A percentile compares a stretch with the other conserved stretches of the same genome.
Evolutionary conservation across 352 stramenopile genomes (phyloP).

Genomic region (Phytopythium kandeliae): DNA sequence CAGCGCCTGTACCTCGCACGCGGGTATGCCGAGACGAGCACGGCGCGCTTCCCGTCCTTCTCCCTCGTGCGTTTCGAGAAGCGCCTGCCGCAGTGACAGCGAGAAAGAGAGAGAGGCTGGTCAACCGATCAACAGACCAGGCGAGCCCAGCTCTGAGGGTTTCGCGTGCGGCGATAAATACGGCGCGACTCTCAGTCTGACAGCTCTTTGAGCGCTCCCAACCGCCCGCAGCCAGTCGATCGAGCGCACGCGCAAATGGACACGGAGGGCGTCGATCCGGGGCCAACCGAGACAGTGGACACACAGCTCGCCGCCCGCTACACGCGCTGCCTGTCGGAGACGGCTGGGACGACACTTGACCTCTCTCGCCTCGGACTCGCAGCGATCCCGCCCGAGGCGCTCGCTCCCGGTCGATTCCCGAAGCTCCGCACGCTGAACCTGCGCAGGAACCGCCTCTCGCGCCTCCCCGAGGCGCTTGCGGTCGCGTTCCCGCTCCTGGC

Average conservation of each 20-base stretch:
- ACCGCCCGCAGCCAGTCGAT: too few species aligned
- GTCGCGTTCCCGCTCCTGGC: slow-evolving; percentile 29
- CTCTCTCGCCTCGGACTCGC: slow-evolving; percentile 36
- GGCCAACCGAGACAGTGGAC: too few species aligned
- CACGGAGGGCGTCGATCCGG: too few species aligned
- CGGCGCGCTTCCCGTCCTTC: slow-evolving; percentile 30
- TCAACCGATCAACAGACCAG: too few species aligned
- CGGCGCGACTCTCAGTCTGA: too few species aligned
- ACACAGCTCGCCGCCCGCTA: slow-evolving; percentile 12
- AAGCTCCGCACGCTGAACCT: slow-evolving; percentile 39
- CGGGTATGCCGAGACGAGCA: slow-evolving; percentile 32
- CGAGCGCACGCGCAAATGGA: too few species aligned
- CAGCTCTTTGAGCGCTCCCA: too few species aligned
- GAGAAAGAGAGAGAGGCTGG: not conserved
- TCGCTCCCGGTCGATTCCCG: slow-evolving; percentile 23
- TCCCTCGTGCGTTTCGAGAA: slow-evolving; percentile 53
- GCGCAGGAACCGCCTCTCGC: slow-evolving; percentile 29
- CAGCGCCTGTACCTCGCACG: slow-evolving; percentile 42
- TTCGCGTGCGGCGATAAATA: too few species aligned
- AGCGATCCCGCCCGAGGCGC: slow-evolving; percentile 25
- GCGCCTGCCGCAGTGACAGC: slow-evolving; percentile 3
- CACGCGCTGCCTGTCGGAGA: slow-evolving; percentile 14
- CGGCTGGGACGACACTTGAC: slow-evolving; percentile 34
- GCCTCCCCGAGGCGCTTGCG: slow-evolving; percentile 27
- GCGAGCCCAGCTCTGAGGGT: too few species aligned